Evolutionary conservation across 2,329 filamentous ascomycete genomes (phyloP), one percentile per base, ranked within the genome.

Genomic region (Ascochyta clinopodiicola): DNA sequence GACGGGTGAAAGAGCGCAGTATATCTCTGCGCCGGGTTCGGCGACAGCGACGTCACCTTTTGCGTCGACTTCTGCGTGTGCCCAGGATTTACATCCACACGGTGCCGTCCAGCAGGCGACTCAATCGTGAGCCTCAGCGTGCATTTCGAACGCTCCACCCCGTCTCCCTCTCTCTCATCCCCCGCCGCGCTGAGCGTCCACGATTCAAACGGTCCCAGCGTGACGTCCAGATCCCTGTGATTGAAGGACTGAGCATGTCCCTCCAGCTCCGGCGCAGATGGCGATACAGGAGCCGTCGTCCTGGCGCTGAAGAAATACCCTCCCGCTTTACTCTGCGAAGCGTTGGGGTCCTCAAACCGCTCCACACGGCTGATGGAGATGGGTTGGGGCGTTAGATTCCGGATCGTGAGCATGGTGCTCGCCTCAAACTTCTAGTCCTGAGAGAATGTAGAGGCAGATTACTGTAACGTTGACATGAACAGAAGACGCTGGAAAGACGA

Each of bases 71-170:
- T 71, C 44, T 76, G 75, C 0, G 77, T 75, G 29, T 88, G 87
- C 0, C 90, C 89, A 19, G 87, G 70, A 21, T 72, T 66, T 0
- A 61, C 83, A 69, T 94, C 89, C 60, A 92, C 84, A 63, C 88
- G 85, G 75, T 96, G 93, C 54, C 79, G 79, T 61, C 88, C 83
- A 10, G 80, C 80, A 49, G 42, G 7, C 63, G 82, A 83, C 65
- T 89, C 84, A 67, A 98, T 88, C 1, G 86, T 90, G 52, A 97
- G 79, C 31, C 91, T 88, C 43, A 96, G 70, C 67, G 94, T 89
- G 46, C 83, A 84, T 12, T 75, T 74, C 27, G 80, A 59, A 7
- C 57, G 15, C 12, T n/a, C 39, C 27, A 53, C 7, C 22, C 39
- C 15, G 24, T 40, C 29, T 21, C 17, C 40, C 6, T 51, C 13